Evolutionary conservation across 169 alveolate genomes (phyloP).

Genomic region (Eimeria tenella): DNA sequence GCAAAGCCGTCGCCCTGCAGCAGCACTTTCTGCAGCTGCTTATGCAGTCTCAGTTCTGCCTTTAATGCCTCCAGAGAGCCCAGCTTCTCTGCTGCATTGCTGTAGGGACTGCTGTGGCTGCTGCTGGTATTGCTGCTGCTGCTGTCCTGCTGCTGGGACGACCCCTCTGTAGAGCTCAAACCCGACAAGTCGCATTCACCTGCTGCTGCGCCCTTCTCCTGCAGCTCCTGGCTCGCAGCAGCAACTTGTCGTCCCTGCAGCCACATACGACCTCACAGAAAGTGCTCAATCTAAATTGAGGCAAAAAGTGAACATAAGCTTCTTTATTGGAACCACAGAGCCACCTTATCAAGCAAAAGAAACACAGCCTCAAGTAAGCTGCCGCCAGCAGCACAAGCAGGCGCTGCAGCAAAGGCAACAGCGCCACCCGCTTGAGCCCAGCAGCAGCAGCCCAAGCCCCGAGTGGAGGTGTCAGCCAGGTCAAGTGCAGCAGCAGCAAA

Average conservation of each 20-base stretch:
- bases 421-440: neutral
- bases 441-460: neutral
- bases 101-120: neutral
- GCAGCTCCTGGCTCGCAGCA: constrained; percentile 7
- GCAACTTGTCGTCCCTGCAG: constrained; percentile 30
- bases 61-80: neutral
- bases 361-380: neutral
- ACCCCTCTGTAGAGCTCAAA: neutral
- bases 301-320: no score
- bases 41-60: constrained; percentile 83
- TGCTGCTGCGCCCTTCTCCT: neutral
- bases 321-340: no score
- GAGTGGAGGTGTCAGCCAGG: neutral
- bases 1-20: constrained; percentile 96
- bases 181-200: neutral
- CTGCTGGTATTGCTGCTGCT: constrained; percentile 2
- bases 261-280: neutral
- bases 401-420: neutral
- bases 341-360: neutral
- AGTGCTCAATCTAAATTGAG: neutral
- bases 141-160: neutral
- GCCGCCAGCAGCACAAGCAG: neutral
- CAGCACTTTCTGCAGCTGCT: constrained; percentile 90
- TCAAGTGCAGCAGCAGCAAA: neutral
- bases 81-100: neutral